Percentiles rank a stretch among this genome's conserved stretches.
Conservation (phyloP, 306 rosid genomes). For the Trifolium repens region DNA sequence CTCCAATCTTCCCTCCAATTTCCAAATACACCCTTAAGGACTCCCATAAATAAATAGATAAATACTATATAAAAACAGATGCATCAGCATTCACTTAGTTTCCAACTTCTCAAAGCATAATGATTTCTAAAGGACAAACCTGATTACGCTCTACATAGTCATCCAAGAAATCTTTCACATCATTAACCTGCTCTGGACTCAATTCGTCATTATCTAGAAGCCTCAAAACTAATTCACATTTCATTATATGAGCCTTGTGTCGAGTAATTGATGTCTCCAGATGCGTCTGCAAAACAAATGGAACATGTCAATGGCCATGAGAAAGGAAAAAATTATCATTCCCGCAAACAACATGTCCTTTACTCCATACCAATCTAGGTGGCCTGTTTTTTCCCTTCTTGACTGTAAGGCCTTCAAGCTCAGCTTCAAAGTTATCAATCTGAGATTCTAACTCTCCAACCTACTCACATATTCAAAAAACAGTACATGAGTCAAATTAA, state of each 20-base stretch:
- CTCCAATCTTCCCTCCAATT: slow-evolving; percentile 22
- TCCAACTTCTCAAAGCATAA: slow-evolving; percentile 26
- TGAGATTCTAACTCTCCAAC: slow-evolving; percentile 94
- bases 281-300: slow-evolving; percentile 63
- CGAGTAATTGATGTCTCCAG: slow-evolving; percentile 90
- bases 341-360: slow-evolving; percentile 21
- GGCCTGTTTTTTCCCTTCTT: slow-evolving; percentile 93
- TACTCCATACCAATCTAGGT: slow-evolving; percentile 81
- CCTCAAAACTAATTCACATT: slow-evolving; percentile 89
- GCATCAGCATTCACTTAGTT: slow-evolving; percentile 7
- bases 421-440: slow-evolving; percentile 96
- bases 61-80: slow-evolving; percentile 28
- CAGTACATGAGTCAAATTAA: slow-evolving; percentile 28
- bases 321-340: slow-evolving; percentile 38
- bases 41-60: slow-evolving; percentile 2
- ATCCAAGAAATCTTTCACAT: slow-evolving; percentile 91
- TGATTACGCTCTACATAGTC: slow-evolving; percentile 98
- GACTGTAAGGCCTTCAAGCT: slow-evolving; percentile 89
- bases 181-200: slow-evolving; percentile 96
- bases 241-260: slow-evolving; percentile 98
- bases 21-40: slow-evolving; percentile 30
- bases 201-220: slow-evolving; percentile 93
- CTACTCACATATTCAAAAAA: slow-evolving; percentile 52
- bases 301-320: slow-evolving; percentile 27
- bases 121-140: slow-evolving; percentile 53